Evolutionary conservation across 768 basidiomycete genomes (phyloP).

Genomic region (Chalciporus piperatus): DNA sequence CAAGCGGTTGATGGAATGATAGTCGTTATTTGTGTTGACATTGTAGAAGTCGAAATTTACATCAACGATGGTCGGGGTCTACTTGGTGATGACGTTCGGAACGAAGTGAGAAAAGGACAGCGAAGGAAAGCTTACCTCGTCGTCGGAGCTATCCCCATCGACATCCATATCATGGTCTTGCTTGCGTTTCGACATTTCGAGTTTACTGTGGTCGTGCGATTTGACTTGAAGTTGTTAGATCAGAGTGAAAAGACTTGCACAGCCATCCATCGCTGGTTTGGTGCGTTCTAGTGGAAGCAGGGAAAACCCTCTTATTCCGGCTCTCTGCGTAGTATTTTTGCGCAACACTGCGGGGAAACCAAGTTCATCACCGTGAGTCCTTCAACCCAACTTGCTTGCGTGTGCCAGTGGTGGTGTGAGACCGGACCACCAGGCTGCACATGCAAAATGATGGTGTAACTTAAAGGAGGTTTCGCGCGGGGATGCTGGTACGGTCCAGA

Average conservation of each 20-base stretch:
- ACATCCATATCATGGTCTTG: constrained; percentile 34
- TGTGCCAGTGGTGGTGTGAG: too few species aligned
- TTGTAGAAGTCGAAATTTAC: constrained; percentile 86
- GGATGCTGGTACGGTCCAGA: too few species aligned
- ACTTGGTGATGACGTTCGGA: constrained; percentile 8
- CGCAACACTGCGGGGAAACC: too few species aligned
- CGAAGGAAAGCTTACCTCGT: constrained; percentile 34
- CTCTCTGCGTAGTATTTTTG: too few species aligned
- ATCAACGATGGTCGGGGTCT: constrained; percentile 22
- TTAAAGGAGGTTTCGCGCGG: too few species aligned
- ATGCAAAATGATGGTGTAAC: too few species aligned
- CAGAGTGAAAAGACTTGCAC: not conserved
- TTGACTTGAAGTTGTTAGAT: too few species aligned
- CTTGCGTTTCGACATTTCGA: constrained; percentile 54
- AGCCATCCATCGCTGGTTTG: not conserved
- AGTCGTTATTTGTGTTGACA: constrained; percentile 78
- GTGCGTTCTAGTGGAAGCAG: too few species aligned
- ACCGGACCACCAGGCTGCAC: too few species aligned
- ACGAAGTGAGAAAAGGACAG: constrained; percentile 9
- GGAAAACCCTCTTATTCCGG: too few species aligned
- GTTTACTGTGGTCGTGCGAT: not conserved
- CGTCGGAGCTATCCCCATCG: constrained; percentile 38
- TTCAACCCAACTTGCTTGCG: too few species aligned
- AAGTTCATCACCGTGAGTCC: too few species aligned
- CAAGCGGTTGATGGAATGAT: constrained; percentile 78